Evolutionary conservation across 2,329 filamentous ascomycete species (phyloP).

Genomic region (Colletotrichum abscissum): DNA sequence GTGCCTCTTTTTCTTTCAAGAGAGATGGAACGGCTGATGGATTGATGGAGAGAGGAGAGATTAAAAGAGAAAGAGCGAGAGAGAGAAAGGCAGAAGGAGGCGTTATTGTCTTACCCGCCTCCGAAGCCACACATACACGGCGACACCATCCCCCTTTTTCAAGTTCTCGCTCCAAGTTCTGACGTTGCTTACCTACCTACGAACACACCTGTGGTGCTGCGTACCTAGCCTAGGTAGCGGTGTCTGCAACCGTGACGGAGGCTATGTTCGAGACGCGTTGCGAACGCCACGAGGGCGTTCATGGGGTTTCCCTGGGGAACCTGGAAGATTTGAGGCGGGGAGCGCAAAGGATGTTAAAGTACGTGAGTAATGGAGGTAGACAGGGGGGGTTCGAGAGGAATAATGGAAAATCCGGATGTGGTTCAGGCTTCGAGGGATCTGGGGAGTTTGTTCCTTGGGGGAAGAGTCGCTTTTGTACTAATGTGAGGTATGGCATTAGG

Average conservation of each 20-base stretch:
- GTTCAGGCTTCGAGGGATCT: background rate
- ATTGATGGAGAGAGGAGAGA: too few species aligned
- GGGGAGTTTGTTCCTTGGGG: background rate
- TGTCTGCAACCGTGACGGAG: background rate
- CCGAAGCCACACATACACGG: background rate
- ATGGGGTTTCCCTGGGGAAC: constrained; percentile 5
- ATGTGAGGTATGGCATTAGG: background rate
- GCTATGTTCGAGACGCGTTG: constrained; percentile 1
- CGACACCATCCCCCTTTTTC: background rate
- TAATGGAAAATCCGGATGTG: background rate
- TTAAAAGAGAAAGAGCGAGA: background rate
- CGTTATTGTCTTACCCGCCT: background rate
- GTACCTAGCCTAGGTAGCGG: background rate
- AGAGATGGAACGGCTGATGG: background rate
- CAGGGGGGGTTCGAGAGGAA: background rate
- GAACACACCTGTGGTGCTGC: too few species aligned
- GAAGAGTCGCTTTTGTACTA: background rate
- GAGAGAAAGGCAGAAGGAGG: background rate
- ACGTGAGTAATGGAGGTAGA: too few species aligned
- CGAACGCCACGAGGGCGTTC: constrained; percentile 6
- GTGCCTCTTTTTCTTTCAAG: background rate
- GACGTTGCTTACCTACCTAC: too few species aligned
- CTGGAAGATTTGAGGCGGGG: background rate
- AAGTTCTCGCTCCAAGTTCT: background rate
- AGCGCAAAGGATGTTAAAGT: background rate